These are phyloP conservation scores for Pugionium cornutum DNA, from an alignment of 345 rosid species.

Conservation along the genomic window DNA sequence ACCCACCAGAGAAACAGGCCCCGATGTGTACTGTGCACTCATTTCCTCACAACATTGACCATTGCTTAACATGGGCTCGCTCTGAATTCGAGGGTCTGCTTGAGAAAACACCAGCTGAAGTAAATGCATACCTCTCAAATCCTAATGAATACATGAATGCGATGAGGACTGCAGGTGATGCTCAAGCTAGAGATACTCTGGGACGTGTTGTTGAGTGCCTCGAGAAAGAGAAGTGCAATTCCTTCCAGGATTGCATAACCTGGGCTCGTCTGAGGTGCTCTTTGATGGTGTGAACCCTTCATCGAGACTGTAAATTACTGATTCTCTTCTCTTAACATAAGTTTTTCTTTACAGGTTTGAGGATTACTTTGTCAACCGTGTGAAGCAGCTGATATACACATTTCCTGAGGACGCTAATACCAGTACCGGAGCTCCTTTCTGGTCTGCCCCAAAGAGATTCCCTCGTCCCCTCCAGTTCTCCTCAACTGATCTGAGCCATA, in stretches of 20 bases:
- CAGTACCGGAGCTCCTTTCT: conserved; percentile 91
- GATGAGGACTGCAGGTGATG: conserved; percentile 81
- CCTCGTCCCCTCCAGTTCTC: conserved; percentile 84
- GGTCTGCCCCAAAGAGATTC: conserved; percentile 99
- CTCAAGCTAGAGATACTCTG: conserved; percentile 83
- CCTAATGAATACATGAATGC: conserved; percentile 61
- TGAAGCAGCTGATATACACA: conserved; percentile 80
- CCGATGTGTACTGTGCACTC: conserved; percentile 98
- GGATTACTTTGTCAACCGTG: conserved; percentile 81
- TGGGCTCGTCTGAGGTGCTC: conserved; percentile 82
- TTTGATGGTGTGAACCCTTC: not conserved
- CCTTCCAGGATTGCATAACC: conserved; percentile 79
- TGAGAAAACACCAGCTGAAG: conserved; percentile 91
- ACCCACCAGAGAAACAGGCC: conserved; percentile 96
- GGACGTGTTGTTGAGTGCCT: conserved; percentile 78
- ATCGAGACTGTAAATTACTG: not conserved
- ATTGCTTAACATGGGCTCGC: conserved; percentile 92
- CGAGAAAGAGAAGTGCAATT: conserved; percentile 70
- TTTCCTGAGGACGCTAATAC: conserved; percentile 96
- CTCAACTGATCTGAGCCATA: conserved; percentile 62
- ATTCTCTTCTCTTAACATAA: conserved; percentile 11
- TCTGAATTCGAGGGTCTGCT: conserved; percentile 93
- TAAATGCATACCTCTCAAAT: conserved; percentile 69
- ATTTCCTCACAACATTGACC: conserved; percentile 94
- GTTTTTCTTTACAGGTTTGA: conserved; percentile 67